These are phyloP conservation scores for Pistacia integerrima DNA, from an alignment of 345 rosid genomes.

Conservation along the genomic window DNA sequence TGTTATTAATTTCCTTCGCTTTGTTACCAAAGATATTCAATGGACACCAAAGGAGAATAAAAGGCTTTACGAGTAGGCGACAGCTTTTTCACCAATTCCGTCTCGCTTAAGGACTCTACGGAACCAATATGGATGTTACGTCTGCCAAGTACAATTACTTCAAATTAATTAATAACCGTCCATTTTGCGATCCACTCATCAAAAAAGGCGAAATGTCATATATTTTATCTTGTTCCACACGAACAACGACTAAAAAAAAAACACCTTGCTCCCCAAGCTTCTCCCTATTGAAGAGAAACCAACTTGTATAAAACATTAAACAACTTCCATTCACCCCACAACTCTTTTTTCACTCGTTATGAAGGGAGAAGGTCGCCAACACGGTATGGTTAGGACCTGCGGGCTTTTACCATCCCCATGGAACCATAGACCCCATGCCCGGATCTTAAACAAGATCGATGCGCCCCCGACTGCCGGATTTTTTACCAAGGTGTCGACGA, in stretches of 20 bases:
- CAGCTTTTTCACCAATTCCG: no score
- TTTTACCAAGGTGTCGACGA: conserved; percentile 39
- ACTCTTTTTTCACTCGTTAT: conserved; percentile 23
- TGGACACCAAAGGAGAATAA: no score
- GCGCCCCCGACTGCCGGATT: conserved; percentile 45
- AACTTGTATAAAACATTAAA: background rate
- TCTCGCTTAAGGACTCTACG: no score
- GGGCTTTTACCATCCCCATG: conserved; percentile 49
- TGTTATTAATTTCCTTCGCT: no score
- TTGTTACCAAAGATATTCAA: no score
- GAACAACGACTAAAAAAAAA: conserved; percentile 14
- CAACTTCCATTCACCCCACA: conserved; percentile 9
- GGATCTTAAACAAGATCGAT: conserved; percentile 35
- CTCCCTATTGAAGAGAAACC: background rate
- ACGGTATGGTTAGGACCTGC: conserved; percentile 61
- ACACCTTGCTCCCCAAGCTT: conserved; percentile 35
- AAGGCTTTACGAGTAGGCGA: no score
- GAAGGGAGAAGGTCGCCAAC: conserved; percentile 76
- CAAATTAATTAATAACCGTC: no score
- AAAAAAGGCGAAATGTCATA: background rate
- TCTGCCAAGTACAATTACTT: no score
- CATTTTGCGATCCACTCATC: no score
- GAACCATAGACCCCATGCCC: conserved; percentile 39
- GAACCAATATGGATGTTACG: no score
- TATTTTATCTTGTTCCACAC: conserved; percentile 23